A percentile compares a stretch with the other conserved stretches of the same genome.
Conservation (phyloP, 1,139 yeast species). For the Geotrichum bryndzae region DNA sequence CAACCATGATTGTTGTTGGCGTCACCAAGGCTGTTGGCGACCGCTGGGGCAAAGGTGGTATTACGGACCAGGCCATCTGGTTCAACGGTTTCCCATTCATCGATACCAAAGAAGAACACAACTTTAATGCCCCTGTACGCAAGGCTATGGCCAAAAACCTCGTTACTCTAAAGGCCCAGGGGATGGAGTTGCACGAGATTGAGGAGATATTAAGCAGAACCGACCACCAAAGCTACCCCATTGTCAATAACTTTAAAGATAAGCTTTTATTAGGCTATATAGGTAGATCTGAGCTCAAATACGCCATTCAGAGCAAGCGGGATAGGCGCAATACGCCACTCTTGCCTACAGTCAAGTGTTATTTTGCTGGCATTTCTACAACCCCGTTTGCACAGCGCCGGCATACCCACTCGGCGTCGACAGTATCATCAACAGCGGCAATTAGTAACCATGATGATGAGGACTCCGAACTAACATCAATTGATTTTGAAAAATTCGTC, state of each 20-base stretch:
- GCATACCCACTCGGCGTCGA: conserved; percentile 8
- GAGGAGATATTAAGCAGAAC: conserved; percentile 38
- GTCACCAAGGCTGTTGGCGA: conserved; percentile 77
- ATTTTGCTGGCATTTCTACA: conserved; percentile 15
- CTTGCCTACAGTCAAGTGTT: conserved; percentile 21
- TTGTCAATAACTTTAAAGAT: conserved; percentile 24
- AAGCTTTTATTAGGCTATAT: conserved; percentile 33
- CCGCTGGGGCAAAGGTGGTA: conserved; percentile 74
- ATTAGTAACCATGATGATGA: not conserved
- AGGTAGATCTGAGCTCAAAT: conserved; percentile 34
- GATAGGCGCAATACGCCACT: conserved; percentile 9
- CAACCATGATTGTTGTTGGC: conserved; percentile 94
- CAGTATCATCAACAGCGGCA: not conserved
- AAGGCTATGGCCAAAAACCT: conserved; percentile 62
- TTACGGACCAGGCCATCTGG: conserved; percentile 89
- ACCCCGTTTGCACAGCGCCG: conserved; percentile 14
- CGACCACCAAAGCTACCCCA: conserved; percentile 42
- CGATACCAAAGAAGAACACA: conserved; percentile 65
- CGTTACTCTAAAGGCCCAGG: conserved; percentile 44
- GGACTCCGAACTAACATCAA: conserved; percentile 4
- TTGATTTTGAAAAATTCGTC: conserved; percentile 17
- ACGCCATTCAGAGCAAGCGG: conserved; percentile 24
- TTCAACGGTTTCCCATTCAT: conserved; percentile 85
- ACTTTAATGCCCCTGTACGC: conserved; percentile 48
- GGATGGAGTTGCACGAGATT: conserved; percentile 34